These are phyloP conservation scores for Pyrenophora teres DNA, from an alignment of 2,329 filamentous ascomycete species.

Conservation along the genomic window DNA sequence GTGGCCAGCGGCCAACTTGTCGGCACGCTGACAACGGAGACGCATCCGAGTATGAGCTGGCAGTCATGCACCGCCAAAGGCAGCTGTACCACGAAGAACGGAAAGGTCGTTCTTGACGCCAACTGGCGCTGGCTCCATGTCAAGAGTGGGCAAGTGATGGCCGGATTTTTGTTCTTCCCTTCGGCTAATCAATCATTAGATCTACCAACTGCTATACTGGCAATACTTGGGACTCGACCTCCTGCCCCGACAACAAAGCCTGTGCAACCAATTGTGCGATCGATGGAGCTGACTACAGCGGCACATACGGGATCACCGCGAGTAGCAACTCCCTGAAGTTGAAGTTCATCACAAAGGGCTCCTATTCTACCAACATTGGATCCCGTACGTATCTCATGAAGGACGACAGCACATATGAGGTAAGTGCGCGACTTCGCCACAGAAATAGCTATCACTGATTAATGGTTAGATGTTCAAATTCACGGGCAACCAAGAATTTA, in stretches of 20 bases:
- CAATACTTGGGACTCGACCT: conserved; percentile 47
- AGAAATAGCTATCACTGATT: not conserved
- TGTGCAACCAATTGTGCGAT: conserved; percentile 46
- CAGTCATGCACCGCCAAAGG: conserved; percentile 45
- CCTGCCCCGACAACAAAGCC: conserved; percentile 43
- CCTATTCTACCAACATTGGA: conserved; percentile 48
- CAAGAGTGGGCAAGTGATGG: conserved; percentile 28
- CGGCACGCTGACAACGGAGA: conserved; percentile 47
- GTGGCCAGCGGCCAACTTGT: conserved; percentile 53
- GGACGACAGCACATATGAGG: conserved; percentile 36
- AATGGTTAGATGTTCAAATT: conserved; percentile 42
- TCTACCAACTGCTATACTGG: conserved; percentile 50
- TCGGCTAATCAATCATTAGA: conserved; percentile 12
- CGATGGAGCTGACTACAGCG: conserved; percentile 47
- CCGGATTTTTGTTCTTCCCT: not conserved
- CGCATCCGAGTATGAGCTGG: conserved; percentile 47
- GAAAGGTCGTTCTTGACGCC: conserved; percentile 48
- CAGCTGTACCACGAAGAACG: conserved; percentile 43
- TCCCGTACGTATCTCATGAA: conserved; percentile 47
- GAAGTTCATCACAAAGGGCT: conserved; percentile 60
- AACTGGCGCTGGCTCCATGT: conserved; percentile 57
- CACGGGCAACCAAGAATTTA: conserved; percentile 53
- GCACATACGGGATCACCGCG: conserved; percentile 55
- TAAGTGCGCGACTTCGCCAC: not conserved
- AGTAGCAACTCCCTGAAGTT: conserved; percentile 58